Percentiles rank a stretch among this genome's conserved stretches.
phyloP scores from a whole-genome alignment of 1,139 yeast genomes.

The Blastobotrys arbuscula region DNA sequence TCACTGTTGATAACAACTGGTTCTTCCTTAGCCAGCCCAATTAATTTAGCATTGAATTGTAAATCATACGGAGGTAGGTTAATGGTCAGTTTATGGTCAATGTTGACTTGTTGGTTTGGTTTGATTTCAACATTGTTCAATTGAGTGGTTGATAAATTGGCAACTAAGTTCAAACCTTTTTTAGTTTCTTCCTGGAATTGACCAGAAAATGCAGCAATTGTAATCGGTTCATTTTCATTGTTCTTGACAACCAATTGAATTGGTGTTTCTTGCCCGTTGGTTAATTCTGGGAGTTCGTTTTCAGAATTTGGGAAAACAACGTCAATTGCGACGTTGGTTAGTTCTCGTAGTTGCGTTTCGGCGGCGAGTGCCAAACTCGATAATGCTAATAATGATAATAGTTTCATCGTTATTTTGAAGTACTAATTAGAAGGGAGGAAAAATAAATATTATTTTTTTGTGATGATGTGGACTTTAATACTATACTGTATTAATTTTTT shows the following conservation, averaged over 20 bases:
- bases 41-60: slow-evolving; percentile 42
- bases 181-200: slow-evolving; percentile 44
- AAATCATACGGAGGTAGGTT: slow-evolving; percentile 56
- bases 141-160: slow-evolving; percentile 60
- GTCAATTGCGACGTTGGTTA: slow-evolving; percentile 5
- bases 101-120: slow-evolving; percentile 42
- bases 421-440: not conserved
- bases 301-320: slow-evolving; percentile 11
- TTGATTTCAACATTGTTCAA: slow-evolving; percentile 48
- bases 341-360: not conserved
- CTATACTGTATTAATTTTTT: too few relatives aligned
- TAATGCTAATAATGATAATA: slow-evolving; percentile 1
- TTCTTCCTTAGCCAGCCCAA: slow-evolving; percentile 50
- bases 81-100: slow-evolving; percentile 33
- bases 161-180: slow-evolving; percentile 38
- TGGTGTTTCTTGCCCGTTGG: slow-evolving; percentile 51
- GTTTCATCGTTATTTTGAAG: slow-evolving; percentile 8
- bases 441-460: not conserved
- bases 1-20: slow-evolving; percentile 51
- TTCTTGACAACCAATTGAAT: slow-evolving; percentile 53
- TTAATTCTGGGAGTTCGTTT: slow-evolving; percentile 16
- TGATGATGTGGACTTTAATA: not conserved
- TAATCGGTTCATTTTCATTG: slow-evolving; percentile 48
- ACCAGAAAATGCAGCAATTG: slow-evolving; percentile 74
- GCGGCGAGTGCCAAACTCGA: slow-evolving; percentile 1